Conservation (phyloP, 352 stramenopile species). For the Phytophthora rubi region DNA sequence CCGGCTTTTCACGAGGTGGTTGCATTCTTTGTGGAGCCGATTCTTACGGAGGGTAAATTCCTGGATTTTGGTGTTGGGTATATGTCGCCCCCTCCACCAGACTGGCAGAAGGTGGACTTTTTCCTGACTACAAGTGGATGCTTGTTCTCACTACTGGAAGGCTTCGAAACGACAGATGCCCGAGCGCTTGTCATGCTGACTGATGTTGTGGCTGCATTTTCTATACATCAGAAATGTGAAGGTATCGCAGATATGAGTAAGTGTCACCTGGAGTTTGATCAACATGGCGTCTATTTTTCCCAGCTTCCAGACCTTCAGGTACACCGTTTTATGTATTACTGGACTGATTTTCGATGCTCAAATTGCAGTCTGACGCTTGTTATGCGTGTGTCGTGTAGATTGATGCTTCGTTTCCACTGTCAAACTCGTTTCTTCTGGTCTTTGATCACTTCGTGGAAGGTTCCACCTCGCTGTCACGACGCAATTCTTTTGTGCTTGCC, state of each 20-base stretch:
- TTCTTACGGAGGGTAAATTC: constrained; percentile 53
- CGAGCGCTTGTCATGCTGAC: constrained; percentile 81
- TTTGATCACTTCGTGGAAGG: constrained; percentile 86
- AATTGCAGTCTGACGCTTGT: not conserved
- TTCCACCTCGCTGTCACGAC: constrained; percentile 47
- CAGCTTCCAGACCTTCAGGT: constrained; percentile 86
- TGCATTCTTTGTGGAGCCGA: constrained; percentile 69
- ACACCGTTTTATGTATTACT: constrained; percentile 10
- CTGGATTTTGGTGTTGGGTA: constrained; percentile 71
- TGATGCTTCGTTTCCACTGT: constrained; percentile 83
- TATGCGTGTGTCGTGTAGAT: constrained; percentile 48
- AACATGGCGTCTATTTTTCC: constrained; percentile 86
- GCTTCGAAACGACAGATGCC: constrained; percentile 72
- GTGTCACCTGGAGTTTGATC: constrained; percentile 81
- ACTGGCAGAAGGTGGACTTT: constrained; percentile 88
- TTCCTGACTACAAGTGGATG: constrained; percentile 67
- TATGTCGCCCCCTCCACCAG: constrained; percentile 62
- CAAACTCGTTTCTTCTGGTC: constrained; percentile 84
- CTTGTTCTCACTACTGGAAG: constrained; percentile 83
- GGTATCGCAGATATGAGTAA: constrained; percentile 73
- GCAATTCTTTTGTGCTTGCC: constrained; percentile 83
- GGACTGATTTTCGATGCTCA: not conserved
- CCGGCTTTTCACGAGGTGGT: constrained; percentile 66
- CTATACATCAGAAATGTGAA: constrained; percentile 64
- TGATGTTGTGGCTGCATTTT: constrained; percentile 68